Evolutionary conservation across 345 rosid genomes (phyloP).

Genomic region (Brassica cretica): DNA sequence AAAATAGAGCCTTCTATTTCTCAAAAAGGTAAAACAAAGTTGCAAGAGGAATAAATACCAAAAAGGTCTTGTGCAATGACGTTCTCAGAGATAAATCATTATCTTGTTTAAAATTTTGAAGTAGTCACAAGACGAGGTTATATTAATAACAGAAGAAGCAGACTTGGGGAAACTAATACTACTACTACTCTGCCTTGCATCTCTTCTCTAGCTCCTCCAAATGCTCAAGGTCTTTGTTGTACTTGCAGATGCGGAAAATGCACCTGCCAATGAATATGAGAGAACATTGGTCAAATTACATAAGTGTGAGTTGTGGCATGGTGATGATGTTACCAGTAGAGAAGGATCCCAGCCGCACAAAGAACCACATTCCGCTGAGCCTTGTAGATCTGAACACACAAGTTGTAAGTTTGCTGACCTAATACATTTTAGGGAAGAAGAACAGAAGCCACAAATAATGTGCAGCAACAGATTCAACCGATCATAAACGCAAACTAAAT

Average conservation of each 20-base stretch:
- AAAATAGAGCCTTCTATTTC: conserved; percentile 10
- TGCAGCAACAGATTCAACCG: background rate
- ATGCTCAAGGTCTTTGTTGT: conserved; percentile 63
- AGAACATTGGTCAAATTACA: conserved; percentile 5
- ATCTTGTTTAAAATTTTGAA: background rate
- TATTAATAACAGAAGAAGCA: background rate
- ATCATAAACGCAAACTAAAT: background rate
- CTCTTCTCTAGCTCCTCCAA: conserved; percentile 84
- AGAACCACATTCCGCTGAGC: conserved; percentile 82
- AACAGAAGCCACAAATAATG: background rate
- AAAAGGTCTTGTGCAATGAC: conserved; percentile 18
- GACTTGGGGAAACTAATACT: background rate
- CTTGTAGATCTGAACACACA: conserved; percentile 67
- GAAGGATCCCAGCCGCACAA: conserved; percentile 73
- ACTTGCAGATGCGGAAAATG: conserved; percentile 75
- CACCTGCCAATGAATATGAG: conserved; percentile 55
- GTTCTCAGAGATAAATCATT: conserved; percentile 2
- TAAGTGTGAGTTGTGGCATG: background rate
- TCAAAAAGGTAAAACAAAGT: conserved; percentile 21
- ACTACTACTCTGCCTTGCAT: conserved; percentile 58
- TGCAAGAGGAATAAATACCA: conserved; percentile 1
- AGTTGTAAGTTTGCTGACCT: background rate
- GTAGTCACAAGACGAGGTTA: conserved; percentile 26
- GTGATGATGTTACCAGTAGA: conserved; percentile 66
- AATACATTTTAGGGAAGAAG: background rate